phyloP scores from a whole-genome alignment of 1,284 basidiomycete genomes.

The Papiliotrema terrestris region DNA sequence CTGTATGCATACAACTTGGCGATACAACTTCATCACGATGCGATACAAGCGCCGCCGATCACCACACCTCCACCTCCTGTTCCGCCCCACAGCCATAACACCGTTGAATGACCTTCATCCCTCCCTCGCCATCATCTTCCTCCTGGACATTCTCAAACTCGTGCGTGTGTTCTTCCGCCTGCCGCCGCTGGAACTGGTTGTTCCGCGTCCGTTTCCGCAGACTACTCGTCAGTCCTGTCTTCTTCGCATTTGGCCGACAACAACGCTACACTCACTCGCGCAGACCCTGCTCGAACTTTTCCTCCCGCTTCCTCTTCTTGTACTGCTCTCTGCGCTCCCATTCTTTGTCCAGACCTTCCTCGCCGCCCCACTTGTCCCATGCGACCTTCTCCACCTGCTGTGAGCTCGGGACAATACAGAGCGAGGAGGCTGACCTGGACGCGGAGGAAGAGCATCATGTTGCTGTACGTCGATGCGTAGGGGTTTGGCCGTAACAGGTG shows the following conservation, averaged over 20 bases:
- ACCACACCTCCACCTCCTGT: slow-evolving; percentile 78
- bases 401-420: neutral
- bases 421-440: slow-evolving; percentile 41
- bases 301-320: slow-evolving; percentile 87
- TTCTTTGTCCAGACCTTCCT: slow-evolving; percentile 85
- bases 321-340: slow-evolving; percentile 73
- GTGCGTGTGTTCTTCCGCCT: slow-evolving; percentile 84
- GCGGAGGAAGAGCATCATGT: slow-evolving; percentile 99
- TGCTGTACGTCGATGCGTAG: slow-evolving; percentile 92
- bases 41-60: neutral
- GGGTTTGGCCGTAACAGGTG: slow-evolving; percentile 96
- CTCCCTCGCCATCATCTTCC: slow-evolving; percentile 53
- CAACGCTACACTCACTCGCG: slow-evolving; percentile 54
- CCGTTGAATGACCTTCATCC: slow-evolving; percentile 54
- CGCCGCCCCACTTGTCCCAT: slow-evolving; percentile 95
- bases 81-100: slow-evolving; percentile 84
- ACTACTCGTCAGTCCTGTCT: slow-evolving; percentile 16
- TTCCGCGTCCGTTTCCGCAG: slow-evolving; percentile 80
- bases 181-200: slow-evolving; percentile 80
- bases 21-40: too few relatives aligned
- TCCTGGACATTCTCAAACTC: slow-evolving; percentile 63
- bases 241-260: neutral
- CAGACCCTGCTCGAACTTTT: slow-evolving; percentile 85
- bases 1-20: slow-evolving; percentile 62
- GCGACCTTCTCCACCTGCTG: slow-evolving; percentile 82